Base-by-base conservation (phyloP, 2,329 filamentous ascomycete genomes). In the Didymella glomerata region DNA sequence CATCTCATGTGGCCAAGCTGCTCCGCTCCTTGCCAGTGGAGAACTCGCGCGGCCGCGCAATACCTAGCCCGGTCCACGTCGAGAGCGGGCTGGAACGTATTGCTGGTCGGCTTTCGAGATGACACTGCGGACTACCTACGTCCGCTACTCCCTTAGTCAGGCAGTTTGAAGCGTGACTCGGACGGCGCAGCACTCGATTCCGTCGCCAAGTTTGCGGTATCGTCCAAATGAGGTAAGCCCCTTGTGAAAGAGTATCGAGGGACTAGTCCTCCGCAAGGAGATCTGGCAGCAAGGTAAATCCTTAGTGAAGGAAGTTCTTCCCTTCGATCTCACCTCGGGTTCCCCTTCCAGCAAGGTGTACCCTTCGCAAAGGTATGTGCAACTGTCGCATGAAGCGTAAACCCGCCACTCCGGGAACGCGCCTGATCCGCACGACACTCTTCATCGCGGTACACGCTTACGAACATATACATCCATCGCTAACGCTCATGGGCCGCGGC, bases 241-340 rank as follows among this genome's bases (percentile, higher is more conserved):
- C 24, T 11, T 24, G 28, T 25, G 13, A 13, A 28, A 3, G 2
- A 24, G 27, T 32, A 47, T 34, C 13, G 27, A 51, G 30, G 27
- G 48, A 51, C 48, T 51, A 51, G 20, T 4, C 2, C 13, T 34
- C 2, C 22, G 32, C 22, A 48, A 48, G 46, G 46, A 48, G 36
- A 42, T 16, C 20, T 42, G 8, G 22, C 11, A 10, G n/a, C 18
- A 40, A 36, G 32, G 32, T 4, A 36, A n/a, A 36, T 36, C 14
- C 32, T 36, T 40, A 10, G 18, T 40, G 22, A 42, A 25, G 10
- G 13, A 4, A 16, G 22, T 8, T 22, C 40, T 22, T 13, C 6
- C 40, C 40, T 22, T 13, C 18, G 3, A 11, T 20, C 25, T 6
- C 20, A 42, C 20, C 22, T 5, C 40, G 8, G 8, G 8, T 22